A percentile compares a stretch with the other conserved stretches of the same genome.
phyloP scores from a whole-genome alignment of 345 rosid species.

The Salix koriyanagi region DNA sequence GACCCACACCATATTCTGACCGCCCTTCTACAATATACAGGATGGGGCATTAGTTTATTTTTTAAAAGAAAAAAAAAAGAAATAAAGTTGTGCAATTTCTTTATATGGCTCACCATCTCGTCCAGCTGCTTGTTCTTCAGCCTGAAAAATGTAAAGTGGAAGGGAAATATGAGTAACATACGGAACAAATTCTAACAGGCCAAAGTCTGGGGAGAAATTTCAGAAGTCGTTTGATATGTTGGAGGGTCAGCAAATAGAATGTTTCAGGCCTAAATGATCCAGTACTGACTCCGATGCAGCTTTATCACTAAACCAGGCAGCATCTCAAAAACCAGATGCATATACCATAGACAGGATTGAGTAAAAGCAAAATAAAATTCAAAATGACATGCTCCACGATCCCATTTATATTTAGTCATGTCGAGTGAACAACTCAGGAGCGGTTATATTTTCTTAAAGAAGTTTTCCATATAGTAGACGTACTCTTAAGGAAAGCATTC shows the following conservation, averaged over 20 bases:
- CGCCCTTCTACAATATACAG: constrained; percentile 43
- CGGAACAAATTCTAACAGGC: not conserved
- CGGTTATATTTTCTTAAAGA: not conserved
- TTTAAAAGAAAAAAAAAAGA: not conserved
- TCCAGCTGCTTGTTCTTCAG: constrained; percentile 65
- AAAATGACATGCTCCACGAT: not conserved
- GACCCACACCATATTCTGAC: constrained; percentile 49
- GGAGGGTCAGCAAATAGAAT: not conserved
- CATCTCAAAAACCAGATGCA: not conserved
- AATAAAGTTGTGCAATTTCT: not conserved
- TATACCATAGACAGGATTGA: not conserved
- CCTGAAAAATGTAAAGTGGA: constrained; percentile 36
- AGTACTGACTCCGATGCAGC: too few relatives aligned
- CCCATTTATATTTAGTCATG: not conserved
- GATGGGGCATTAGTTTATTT: not conserved
- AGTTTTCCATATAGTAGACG: not conserved
- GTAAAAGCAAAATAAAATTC: not conserved
- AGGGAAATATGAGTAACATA: not conserved
- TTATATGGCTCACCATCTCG: constrained; percentile 57
- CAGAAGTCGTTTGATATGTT: not conserved
- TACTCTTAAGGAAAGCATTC: too few relatives aligned
- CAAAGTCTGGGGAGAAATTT: not conserved
- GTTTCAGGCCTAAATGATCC: not conserved
- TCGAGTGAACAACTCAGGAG: not conserved
- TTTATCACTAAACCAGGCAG: not conserved